Conservation (phyloP, 371 early-diverging fungal species). For the Thermomucor indicae-seudaticae region DNA sequence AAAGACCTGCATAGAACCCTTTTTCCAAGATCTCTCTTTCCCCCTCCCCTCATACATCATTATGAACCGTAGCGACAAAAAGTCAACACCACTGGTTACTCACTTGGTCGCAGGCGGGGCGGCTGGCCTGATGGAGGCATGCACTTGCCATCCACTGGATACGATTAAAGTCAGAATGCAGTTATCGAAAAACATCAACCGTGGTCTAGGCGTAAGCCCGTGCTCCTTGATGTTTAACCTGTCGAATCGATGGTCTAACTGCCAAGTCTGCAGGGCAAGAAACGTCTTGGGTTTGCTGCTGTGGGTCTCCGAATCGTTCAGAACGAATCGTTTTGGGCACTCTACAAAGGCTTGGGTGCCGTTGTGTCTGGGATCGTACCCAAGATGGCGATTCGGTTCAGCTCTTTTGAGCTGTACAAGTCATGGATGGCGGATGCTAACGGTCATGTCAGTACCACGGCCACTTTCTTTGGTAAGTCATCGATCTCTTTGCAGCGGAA, state of each 20-base stretch:
- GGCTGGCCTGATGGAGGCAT: conserved; percentile 93
- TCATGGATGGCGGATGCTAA: conserved; percentile 68
- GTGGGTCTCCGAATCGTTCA: conserved; percentile 81
- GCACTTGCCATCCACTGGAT: conserved; percentile 95
- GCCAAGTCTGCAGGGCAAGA: conserved; percentile 34
- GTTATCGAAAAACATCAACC: conserved; percentile 56
- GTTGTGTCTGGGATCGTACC: conserved; percentile 96
- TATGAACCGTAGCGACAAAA: conserved; percentile 39
- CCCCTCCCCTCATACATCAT: neutral
- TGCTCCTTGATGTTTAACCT: neutral
- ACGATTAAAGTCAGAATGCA: conserved; percentile 97
- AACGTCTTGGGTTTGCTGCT: conserved; percentile 70
- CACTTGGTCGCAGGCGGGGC: conserved; percentile 88
- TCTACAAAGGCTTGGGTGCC: conserved; percentile 97
- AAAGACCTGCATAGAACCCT: neutral
- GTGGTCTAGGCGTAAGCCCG: conserved; percentile 17
- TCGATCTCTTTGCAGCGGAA: neutral
- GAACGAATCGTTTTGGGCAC: conserved; percentile 85
- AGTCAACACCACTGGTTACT: conserved; percentile 48
- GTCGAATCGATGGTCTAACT: neutral
- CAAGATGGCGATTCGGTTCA: conserved; percentile 98
- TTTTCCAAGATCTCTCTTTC: conserved; percentile 1
- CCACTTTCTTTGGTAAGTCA: conserved; percentile 72
- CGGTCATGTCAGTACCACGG: conserved; percentile 70
- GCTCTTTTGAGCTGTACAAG: conserved; percentile 95